Percentiles rank a stretch among this genome's conserved stretches.
Evolutionary conservation across 768 basidiomycete species (phyloP).

Genomic region (Russula ochroleuca): DNA sequence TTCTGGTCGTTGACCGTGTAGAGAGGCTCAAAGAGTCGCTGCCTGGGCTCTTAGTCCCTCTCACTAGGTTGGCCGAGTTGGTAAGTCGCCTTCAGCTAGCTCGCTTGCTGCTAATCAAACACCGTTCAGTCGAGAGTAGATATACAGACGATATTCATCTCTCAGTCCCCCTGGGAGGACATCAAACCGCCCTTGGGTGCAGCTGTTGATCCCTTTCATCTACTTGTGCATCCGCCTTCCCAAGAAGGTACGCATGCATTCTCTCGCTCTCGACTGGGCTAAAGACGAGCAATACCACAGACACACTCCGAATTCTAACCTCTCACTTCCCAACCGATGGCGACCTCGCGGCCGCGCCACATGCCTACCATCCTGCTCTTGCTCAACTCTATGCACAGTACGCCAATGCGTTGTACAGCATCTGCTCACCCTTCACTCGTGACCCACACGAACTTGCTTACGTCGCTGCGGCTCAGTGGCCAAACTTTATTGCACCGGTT

Average conservation of each 20-base stretch:
- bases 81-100: conserved; percentile 39
- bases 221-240: conserved; percentile 49
- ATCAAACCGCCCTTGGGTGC: conserved; percentile 66
- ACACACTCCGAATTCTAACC: conserved; percentile 37
- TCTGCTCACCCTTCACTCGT: conserved; percentile 59
- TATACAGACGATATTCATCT: conserved; percentile 58
- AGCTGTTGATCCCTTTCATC: conserved; percentile 66
- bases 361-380: conserved; percentile 52
- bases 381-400: conserved; percentile 63
- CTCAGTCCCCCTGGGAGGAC: conserved; percentile 65
- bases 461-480: conserved; percentile 75
- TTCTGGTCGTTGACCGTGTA: conserved; percentile 62
- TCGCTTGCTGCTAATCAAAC: neutral
- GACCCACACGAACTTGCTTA: conserved; percentile 71
- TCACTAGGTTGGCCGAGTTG: conserved; percentile 67
- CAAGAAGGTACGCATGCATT: conserved; percentile 51
- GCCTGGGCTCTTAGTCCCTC: conserved; percentile 63
- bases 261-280: neutral
- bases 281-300: conserved; percentile 27
- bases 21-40: conserved; percentile 60
- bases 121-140: conserved; percentile 50
- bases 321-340: conserved; percentile 36
- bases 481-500: conserved; percentile 68
- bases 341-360: conserved; percentile 21
- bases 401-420: conserved; percentile 50